Conservation (phyloP, 768 basidiomycete genomes). For the Termitomyces sp. region DNA sequence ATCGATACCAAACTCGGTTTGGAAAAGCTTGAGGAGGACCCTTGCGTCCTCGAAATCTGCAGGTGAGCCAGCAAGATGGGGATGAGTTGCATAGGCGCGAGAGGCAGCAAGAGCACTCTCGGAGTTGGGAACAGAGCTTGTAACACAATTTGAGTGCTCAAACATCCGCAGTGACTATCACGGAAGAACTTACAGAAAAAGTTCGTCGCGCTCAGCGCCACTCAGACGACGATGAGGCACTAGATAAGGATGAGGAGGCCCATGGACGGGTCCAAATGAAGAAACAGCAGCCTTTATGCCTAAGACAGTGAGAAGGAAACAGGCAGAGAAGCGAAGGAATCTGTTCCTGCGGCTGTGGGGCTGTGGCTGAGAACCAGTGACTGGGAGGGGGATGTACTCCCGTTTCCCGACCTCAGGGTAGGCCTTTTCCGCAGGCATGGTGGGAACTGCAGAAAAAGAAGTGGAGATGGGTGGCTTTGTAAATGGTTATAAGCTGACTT, state of each 20-base stretch:
- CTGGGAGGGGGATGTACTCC: slow-evolving; percentile 12
- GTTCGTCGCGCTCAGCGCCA: slow-evolving; percentile 18
- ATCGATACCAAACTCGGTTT: slow-evolving; percentile 56
- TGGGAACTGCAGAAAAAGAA: background rate
- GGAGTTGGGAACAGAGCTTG: slow-evolving; percentile 53
- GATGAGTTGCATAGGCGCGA: slow-evolving; percentile 59
- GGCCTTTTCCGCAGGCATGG: slow-evolving; percentile 18
- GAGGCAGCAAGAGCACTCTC: slow-evolving; percentile 60
- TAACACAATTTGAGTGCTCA: background rate
- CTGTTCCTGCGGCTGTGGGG: slow-evolving; percentile 2
- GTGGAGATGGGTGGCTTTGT: background rate
- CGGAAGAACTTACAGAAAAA: slow-evolving; percentile 21
- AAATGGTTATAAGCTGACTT: background rate
- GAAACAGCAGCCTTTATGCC: slow-evolving; percentile 8
- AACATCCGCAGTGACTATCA: background rate
- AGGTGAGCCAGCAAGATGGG: slow-evolving; percentile 68
- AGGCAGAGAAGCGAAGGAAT: slow-evolving; percentile 13
- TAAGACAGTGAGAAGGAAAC: slow-evolving; percentile 10
- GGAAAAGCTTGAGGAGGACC: slow-evolving; percentile 65
- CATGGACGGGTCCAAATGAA: background rate
- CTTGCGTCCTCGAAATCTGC: slow-evolving; percentile 66
- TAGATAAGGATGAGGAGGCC: background rate
- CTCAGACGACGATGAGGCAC: slow-evolving; percentile 8
- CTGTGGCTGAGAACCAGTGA: background rate
- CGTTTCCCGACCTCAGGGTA: slow-evolving; percentile 11